Conservation (phyloP, 345 rosid genomes). For the Corymbia maculata region DNA sequence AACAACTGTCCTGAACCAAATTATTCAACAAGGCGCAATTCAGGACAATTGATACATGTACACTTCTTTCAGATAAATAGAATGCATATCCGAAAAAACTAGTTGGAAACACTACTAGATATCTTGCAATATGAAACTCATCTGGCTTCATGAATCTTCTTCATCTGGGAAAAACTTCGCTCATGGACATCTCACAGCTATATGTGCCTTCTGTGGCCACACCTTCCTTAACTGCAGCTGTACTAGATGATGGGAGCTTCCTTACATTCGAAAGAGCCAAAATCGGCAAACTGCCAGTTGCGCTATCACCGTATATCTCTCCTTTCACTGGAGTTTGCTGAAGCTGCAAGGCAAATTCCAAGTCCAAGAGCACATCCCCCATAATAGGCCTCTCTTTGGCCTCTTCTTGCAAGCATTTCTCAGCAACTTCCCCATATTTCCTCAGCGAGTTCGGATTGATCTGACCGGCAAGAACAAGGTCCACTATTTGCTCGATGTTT, state of each 20-base stretch:
- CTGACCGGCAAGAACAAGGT: constrained; percentile 17
- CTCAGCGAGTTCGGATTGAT: constrained; percentile 29
- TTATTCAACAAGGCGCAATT: neutral
- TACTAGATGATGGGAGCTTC: constrained; percentile 13
- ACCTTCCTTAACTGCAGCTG: neutral
- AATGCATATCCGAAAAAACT: too few species aligned
- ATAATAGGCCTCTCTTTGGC: constrained; percentile 41
- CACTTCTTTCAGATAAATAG: too few species aligned
- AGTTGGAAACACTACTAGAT: neutral
- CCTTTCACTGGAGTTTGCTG: constrained; percentile 12
- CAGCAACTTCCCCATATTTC: constrained; percentile 35
- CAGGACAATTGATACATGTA: neutral
- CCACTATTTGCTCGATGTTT: constrained; percentile 27
- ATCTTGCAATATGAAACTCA: neutral
- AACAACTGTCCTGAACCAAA: neutral
- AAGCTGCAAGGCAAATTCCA: constrained; percentile 32
- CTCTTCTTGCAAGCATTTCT: constrained; percentile 52
- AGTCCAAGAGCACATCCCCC: constrained; percentile 52
- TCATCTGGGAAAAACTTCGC: neutral
- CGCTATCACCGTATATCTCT: constrained; percentile 17
- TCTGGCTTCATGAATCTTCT: constrained; percentile 12
- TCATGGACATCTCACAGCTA: neutral
- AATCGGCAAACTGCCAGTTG: constrained; percentile 4
- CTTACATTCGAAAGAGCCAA: constrained; percentile 1
- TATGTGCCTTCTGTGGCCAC: neutral